Evolutionary conservation across 1,284 basidiomycete genomes (phyloP), one percentile per base, ranked within the genome.

Genomic region (Cutaneotrichosporon mucoides): DNA sequence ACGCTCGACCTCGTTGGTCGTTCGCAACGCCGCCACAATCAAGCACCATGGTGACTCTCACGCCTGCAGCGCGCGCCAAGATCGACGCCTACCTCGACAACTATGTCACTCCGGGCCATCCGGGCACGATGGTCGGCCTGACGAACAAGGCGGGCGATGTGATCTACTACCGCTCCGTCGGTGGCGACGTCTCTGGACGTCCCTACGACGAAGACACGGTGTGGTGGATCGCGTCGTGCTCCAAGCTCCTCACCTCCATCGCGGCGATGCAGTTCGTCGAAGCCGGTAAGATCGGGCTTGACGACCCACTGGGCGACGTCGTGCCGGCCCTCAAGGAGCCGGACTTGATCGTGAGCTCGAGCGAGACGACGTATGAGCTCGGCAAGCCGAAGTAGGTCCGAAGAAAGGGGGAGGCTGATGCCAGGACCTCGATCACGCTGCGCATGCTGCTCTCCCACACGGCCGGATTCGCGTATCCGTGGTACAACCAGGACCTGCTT

Each of bases 201-300:
- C 42, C 10, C 6, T 43, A 43, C 42, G 42, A 43, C n/a, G 42
- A 12, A 13, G 10, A 65, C 12, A 43, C 42, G 65, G 44, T 67
- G 16, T 67, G 64, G 57, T 58, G 63, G 51, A 64, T 66, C 38
- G 64, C 62, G 15, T 65, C 62, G 8, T 68, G 62, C 51, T 42
- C 51, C 51, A 58, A 58, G 46, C 57, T 58, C 12, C 33, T 58
- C 15, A 40, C 50, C 1, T 43, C 51, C 38, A 45, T 58, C 7
- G 51, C 55, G 9, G 64, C 62, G n/a, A 58, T 71, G 13, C 70
- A 72, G 59, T 62, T 67, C 7, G 69, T 69, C 36, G 70, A 72
- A 43, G 57, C 64, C 40, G 68, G 64, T 33, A 67, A 67, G 51
- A 44, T 72, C 53, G 40, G 48, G 12, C 65, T 72, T 2, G 63